Conservation (phyloP, 1,284 basidiomycete genomes). For the Phlebopus sp. region DNA sequence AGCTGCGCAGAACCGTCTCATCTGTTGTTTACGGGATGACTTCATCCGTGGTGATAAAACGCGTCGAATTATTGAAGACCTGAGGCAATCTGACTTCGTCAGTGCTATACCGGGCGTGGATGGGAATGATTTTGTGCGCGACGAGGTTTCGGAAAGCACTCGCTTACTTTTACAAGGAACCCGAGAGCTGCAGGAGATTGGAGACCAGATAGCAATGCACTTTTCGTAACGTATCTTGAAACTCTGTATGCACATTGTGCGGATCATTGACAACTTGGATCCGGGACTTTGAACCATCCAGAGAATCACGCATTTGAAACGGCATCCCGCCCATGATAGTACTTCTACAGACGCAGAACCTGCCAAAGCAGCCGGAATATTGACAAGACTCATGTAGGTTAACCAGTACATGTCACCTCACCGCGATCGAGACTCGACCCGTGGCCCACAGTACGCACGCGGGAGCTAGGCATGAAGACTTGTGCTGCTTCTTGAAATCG, state of each 20-base stretch:
- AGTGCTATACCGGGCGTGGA: constrained; percentile 15
- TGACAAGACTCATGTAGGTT: too few relatives aligned
- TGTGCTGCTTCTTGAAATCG: too few relatives aligned
- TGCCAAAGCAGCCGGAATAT: too few relatives aligned
- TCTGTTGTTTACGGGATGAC: constrained; percentile 22
- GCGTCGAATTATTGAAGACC: constrained; percentile 19
- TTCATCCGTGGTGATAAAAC: constrained; percentile 25
- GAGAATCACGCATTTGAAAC: too few relatives aligned
- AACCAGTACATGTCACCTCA: too few relatives aligned
- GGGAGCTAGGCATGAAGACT: too few relatives aligned
- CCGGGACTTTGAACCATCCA: too few relatives aligned
- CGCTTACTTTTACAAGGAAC: constrained; percentile 26
- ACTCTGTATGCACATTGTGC: neutral
- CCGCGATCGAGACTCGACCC: too few relatives aligned
- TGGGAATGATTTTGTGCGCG: constrained; percentile 19
- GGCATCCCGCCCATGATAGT: too few relatives aligned
- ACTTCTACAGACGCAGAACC: too few relatives aligned
- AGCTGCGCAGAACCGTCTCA: constrained; percentile 16
- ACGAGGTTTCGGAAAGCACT: constrained; percentile 25
- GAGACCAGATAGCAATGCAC: constrained; percentile 20
- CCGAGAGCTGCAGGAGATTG: constrained; percentile 24
- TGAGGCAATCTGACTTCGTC: constrained; percentile 27
- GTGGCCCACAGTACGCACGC: too few relatives aligned
- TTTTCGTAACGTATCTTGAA: constrained; percentile 14
- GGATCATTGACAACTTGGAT: too few relatives aligned